Conservation (phyloP, 768 basidiomycete species). For the Leccinum sublutescens region DNA sequence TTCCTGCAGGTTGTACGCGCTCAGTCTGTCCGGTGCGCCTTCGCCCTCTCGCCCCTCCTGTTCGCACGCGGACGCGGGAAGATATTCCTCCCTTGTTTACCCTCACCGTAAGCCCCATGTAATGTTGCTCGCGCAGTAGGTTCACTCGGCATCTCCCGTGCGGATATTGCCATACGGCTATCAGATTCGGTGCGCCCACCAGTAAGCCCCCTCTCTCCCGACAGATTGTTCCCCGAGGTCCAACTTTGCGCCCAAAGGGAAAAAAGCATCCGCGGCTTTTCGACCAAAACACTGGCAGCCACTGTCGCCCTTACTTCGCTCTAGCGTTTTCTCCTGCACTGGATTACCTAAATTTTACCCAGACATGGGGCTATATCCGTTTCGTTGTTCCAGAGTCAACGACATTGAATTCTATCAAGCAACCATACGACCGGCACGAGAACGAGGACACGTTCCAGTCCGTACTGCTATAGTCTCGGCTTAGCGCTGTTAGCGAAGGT, state of each 20-base stretch:
- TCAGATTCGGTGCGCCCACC: not conserved
- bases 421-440: not conserved
- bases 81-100: no score
- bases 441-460: not conserved
- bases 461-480: not conserved
- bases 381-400: not conserved
- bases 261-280: not conserved
- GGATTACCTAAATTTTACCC: no score
- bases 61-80: not conserved
- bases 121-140: not conserved
- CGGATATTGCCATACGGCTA: not conserved
- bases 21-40: not conserved
- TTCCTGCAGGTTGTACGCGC: not conserved
- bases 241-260: not conserved
- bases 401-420: not conserved
- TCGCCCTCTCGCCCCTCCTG: not conserved
- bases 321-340: no score
- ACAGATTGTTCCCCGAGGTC: not conserved
- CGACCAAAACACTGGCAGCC: no score
- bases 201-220: not conserved
- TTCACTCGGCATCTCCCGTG: not conserved
- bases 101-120: no score
- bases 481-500: not conserved
- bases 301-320: no score
- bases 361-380: not conserved